Evolutionary conservation across 306 rosid species (phyloP).

Genomic region (Oemleria cerasiformis): DNA sequence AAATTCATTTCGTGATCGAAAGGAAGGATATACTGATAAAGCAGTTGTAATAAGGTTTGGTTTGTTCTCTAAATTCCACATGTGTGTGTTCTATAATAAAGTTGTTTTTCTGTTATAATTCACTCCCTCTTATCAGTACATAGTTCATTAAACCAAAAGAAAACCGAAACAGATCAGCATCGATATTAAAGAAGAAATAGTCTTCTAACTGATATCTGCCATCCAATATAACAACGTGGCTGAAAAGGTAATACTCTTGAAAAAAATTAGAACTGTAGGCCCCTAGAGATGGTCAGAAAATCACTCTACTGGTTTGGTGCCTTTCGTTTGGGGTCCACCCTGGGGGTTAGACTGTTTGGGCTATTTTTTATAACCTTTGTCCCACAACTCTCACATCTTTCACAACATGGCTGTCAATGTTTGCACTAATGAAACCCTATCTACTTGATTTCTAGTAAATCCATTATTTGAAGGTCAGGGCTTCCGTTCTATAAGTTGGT

Average conservation of each 20-base stretch:
- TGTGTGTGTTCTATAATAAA: background rate
- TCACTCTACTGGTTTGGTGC: background rate
- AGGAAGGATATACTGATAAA: slow-evolving; percentile 89
- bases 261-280: no score
- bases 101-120: background rate
- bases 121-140: background rate
- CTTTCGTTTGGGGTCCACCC: background rate
- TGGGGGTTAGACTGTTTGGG: background rate
- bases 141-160: background rate
- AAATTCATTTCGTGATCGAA: slow-evolving; percentile 69
- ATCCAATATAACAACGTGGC: background rate
- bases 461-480: background rate
- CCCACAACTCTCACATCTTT: no score
- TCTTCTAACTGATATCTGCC: background rate
- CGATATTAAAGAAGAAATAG: background rate
- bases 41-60: slow-evolving; percentile 89
- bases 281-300: no score
- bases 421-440: background rate
- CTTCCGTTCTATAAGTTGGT: no score
- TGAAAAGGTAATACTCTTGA: no score
- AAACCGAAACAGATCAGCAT: background rate
- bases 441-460: background rate
- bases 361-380: no score
- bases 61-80: slow-evolving; percentile 22
- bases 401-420: background rate